phyloP scores from a whole-genome alignment of 371 early-diverging fungal species.

The Rhizopus arrhizus region DNA sequence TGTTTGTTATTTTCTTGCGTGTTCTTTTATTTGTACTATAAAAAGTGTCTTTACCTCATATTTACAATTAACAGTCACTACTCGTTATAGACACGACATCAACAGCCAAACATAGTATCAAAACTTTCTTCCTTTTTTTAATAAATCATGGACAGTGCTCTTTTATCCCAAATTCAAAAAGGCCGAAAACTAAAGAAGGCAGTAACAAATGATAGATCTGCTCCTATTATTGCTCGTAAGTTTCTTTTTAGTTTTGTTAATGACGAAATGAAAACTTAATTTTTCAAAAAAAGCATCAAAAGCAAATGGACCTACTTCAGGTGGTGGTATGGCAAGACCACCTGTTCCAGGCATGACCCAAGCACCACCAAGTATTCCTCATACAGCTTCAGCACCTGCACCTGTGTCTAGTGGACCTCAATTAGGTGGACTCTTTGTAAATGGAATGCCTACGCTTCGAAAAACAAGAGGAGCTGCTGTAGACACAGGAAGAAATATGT shows the following conservation, averaged over 20 bases:
- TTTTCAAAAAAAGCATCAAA: conserved; percentile 12
- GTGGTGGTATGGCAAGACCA: conserved; percentile 38
- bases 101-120: not conserved
- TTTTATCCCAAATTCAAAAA: conserved; percentile 75
- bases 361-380: conserved; percentile 15
- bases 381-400: conserved; percentile 20
- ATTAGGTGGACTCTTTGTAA: conserved; percentile 68
- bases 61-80: conserved; percentile 1
- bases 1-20: too few relatives aligned
- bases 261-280: not conserved
- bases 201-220: conserved; percentile 80
- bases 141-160: conserved; percentile 47
- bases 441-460: conserved; percentile 68
- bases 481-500: conserved; percentile 36
- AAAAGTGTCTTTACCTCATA: too few relatives aligned
- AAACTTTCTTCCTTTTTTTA: conserved; percentile 8
- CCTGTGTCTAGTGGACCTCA: conserved; percentile 33
- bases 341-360: conserved; percentile 39
- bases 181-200: conserved; percentile 76
- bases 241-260: not conserved
- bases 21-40: too few relatives aligned
- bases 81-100: not conserved
- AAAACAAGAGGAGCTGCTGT: conserved; percentile 51
- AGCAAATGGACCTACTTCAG: conserved; percentile 15
- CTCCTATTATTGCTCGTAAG: conserved; percentile 55